Evolutionary conservation across 2,329 filamentous ascomycete genomes (phyloP).

Genomic region (Fusarium succisae): DNA sequence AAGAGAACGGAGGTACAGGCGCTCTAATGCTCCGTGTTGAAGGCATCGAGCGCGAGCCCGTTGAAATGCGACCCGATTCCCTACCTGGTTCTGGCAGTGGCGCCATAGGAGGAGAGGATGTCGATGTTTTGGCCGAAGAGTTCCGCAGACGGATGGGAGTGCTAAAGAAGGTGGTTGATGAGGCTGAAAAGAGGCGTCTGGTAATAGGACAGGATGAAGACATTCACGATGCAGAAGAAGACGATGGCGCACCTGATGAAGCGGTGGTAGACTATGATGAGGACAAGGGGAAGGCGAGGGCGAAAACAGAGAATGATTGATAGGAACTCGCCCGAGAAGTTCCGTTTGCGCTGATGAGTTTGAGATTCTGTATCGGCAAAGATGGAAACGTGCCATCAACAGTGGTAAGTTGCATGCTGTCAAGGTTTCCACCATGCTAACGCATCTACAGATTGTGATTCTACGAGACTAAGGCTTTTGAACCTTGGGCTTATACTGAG

Average conservation of each 20-base stretch:
- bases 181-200: conserved; percentile 56
- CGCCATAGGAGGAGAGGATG: conserved; percentile 55
- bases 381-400: not conserved
- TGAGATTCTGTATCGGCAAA: not conserved
- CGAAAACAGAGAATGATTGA: conserved; percentile 20
- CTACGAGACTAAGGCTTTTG: not conserved
- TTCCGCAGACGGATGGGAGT: conserved; percentile 67
- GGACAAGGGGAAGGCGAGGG: conserved; percentile 20
- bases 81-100: conserved; percentile 45
- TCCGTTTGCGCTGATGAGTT: not conserved
- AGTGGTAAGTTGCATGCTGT: not conserved
- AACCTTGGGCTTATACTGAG: not conserved
- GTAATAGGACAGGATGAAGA: conserved; percentile 39
- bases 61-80: conserved; percentile 42
- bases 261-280: conserved; percentile 32
- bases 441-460: not conserved
- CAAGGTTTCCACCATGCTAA: not conserved
- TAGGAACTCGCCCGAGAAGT: not conserved
- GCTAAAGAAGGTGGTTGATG: conserved; percentile 63
- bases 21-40: conserved; percentile 49
- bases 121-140: conserved; percentile 61
- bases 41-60: conserved; percentile 51
- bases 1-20: conserved; percentile 36
- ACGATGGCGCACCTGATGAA: conserved; percentile 25
- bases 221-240: not conserved